Evolutionary conservation across 345 rosid species (phyloP).

Genomic region (Camelina neglecta): DNA sequence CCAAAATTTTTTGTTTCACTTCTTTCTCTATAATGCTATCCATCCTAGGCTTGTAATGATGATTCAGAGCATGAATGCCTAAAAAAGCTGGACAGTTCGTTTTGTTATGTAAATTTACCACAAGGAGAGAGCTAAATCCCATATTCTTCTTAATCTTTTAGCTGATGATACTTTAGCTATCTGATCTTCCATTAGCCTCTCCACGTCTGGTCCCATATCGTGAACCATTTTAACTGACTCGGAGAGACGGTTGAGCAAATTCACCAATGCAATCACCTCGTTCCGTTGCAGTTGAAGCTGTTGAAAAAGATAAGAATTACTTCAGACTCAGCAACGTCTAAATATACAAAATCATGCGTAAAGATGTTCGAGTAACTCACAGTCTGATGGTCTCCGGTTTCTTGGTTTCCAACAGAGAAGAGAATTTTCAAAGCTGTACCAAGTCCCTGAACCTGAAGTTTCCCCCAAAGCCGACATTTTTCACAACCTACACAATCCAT

Average conservation of each 20-base stretch:
- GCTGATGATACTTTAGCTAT: constrained; percentile 25
- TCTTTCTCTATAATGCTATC: constrained; percentile 23
- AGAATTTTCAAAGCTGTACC: constrained; percentile 94
- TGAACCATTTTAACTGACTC: constrained; percentile 59
- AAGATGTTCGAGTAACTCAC: constrained; percentile 55
- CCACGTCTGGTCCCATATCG: constrained; percentile 59
- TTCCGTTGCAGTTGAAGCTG: constrained; percentile 61
- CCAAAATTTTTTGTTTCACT: constrained; percentile 37
- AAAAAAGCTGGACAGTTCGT: constrained; percentile 28
- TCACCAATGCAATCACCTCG: constrained; percentile 66
- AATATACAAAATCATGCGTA: background rate
- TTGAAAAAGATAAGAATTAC: background rate
- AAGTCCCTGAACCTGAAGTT: constrained; percentile 96
- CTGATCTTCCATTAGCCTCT: constrained; percentile 50
- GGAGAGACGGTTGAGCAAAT: constrained; percentile 63
- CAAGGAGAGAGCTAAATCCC: constrained; percentile 35
- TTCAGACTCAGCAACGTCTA: background rate
- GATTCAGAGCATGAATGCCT: constrained; percentile 19
- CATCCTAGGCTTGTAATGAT: constrained; percentile 17
- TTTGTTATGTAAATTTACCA: constrained; percentile 41
- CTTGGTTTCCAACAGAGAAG: constrained; percentile 72
- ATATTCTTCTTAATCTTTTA: constrained; percentile 39
- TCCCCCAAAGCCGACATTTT: constrained; percentile 85
- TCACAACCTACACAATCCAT: constrained; percentile 97
- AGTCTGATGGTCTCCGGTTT: constrained; percentile 45